Evolutionary conservation across 345 rosid species (phyloP).

Genomic region (Barbarea vulgaris): DNA sequence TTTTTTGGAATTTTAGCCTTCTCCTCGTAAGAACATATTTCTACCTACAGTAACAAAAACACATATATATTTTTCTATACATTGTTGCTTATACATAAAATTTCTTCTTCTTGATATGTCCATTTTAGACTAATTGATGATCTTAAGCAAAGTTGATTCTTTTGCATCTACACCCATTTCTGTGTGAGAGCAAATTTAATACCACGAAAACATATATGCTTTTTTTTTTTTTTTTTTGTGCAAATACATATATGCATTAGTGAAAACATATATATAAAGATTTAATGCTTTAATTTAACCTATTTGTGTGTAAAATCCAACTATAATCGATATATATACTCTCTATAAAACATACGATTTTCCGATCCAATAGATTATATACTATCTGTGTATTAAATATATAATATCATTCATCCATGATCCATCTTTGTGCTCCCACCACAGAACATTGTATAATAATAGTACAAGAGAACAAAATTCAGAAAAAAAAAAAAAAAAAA

Average conservation of each 20-base stretch:
- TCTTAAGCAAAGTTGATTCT: background rate
- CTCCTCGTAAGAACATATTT: background rate
- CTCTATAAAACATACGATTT: background rate
- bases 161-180: background rate
- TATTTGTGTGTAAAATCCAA: background rate
- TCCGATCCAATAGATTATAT: background rate
- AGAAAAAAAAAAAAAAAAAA: background rate
- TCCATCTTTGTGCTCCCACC: constrained; percentile 13
- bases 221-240: too few species aligned
- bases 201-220: background rate
- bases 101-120: background rate
- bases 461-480: background rate
- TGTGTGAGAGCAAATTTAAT: background rate
- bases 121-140: background rate
- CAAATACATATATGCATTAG: background rate
- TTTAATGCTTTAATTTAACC: background rate
- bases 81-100: background rate
- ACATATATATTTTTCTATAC: too few species aligned
- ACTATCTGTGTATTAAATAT: background rate
- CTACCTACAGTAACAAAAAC: too few species aligned
- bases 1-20: background rate
- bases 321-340: background rate
- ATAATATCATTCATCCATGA: constrained; percentile 6
- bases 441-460: background rate
- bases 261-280: background rate